Conservation (phyloP, 2,329 filamentous ascomycete species). For the Venturia aucupariae region DNA sequence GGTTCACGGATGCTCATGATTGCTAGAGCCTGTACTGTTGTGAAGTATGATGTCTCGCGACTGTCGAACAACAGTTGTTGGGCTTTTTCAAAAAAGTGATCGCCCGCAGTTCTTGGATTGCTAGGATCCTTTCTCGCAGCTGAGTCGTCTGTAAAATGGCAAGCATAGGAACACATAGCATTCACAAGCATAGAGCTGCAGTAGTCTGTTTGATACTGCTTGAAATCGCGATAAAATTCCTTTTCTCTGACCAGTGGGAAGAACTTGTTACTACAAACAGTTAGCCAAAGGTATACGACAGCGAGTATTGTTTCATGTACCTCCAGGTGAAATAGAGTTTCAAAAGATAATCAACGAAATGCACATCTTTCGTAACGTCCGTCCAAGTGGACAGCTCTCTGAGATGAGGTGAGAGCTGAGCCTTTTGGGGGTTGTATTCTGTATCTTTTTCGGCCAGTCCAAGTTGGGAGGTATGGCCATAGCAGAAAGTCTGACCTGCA, state of each 20-base stretch:
- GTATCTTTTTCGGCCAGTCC: constrained; percentile 26
- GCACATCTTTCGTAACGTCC: constrained; percentile 46
- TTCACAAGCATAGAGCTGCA: constrained; percentile 61
- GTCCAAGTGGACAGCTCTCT: constrained; percentile 44
- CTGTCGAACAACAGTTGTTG: constrained; percentile 49
- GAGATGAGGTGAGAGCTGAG: constrained; percentile 14
- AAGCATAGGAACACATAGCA: constrained; percentile 55
- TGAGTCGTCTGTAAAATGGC: constrained; percentile 57
- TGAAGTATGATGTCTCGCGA: constrained; percentile 50
- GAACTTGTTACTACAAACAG: constrained; percentile 49
- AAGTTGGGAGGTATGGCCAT: constrained; percentile 21
- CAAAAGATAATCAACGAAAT: constrained; percentile 54
- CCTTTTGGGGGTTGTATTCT: constrained; percentile 11
- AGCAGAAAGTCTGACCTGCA: constrained; percentile 19
- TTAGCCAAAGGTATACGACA: neutral
- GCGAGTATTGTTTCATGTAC: neutral
- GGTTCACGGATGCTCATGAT: constrained; percentile 69
- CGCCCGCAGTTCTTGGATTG: constrained; percentile 57
- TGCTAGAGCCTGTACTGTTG: constrained; percentile 64
- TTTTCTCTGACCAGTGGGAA: constrained; percentile 65
- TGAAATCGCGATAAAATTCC: constrained; percentile 58
- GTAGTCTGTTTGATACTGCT: constrained; percentile 51
- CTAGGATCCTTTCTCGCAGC: constrained; percentile 53
- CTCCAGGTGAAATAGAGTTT: constrained; percentile 61
- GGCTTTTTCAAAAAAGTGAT: constrained; percentile 66